Conservation (phyloP, 331 rosid species). For the Erythrophleum ivorense region DNA sequence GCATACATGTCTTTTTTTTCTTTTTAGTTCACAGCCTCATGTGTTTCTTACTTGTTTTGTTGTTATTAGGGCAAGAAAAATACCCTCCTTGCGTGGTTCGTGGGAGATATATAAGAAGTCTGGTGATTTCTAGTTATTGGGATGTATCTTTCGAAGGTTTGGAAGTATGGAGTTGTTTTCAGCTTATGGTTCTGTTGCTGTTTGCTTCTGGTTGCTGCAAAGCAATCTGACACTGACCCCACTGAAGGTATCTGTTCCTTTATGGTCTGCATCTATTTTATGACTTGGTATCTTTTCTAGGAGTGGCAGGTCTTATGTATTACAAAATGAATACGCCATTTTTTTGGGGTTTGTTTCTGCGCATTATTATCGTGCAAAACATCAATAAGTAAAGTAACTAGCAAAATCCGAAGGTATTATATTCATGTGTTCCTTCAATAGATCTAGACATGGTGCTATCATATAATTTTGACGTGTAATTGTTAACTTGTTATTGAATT, state of each 20-base stretch:
- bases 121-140: constrained; percentile 35
- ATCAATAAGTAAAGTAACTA: constrained; percentile 15
- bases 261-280: not conserved
- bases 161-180: constrained; percentile 43
- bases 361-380: not conserved
- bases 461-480: not conserved
- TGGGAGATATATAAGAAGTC: constrained; percentile 38
- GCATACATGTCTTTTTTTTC: constrained; percentile 1
- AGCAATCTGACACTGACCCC: constrained; percentile 38
- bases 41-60: constrained; percentile 32
- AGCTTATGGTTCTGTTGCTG: constrained; percentile 57
- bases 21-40: constrained; percentile 18
- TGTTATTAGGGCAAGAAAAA: constrained; percentile 41
- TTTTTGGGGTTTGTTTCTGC: not conserved
- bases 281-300: constrained; percentile 2
- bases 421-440: not conserved
- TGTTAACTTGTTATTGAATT: not conserved
- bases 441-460: not conserved
- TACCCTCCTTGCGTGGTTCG: constrained; percentile 31
- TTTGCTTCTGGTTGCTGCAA: constrained; percentile 44
- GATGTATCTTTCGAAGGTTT: constrained; percentile 59
- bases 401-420: not conserved
- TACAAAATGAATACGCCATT: not conserved
- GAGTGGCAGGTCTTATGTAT: constrained; percentile 6
- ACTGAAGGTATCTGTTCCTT: constrained; percentile 59